Evolutionary conservation across 2,329 filamentous ascomycete genomes (phyloP), one percentile per base, ranked within the genome.

Genomic region (Paraphoma chrysanthemicola): DNA sequence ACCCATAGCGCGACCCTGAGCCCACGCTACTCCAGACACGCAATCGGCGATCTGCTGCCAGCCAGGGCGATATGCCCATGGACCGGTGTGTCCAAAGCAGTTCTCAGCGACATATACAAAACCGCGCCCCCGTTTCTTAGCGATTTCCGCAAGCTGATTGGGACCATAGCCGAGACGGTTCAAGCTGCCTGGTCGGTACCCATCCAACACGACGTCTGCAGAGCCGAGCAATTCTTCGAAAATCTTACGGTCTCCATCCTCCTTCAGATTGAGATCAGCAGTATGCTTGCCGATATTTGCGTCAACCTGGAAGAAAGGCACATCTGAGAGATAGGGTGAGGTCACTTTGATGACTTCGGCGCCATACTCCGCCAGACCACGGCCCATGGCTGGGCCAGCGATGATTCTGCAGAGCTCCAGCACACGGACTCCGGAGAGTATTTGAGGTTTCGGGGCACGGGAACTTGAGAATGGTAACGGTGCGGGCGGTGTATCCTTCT

Each of bases 331-430:
- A 44, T 85, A 79, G 0, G 87, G 84, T 7, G 86, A 86, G 2
- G 89, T 92, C 44, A 92, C 81, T 66, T 91, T 90, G 62, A 93
- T 81, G 0, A 93, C 89, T 51, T 88, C 85, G 7, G 90, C 90
- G 2, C 90, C 90, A 69, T 92, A 89, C 59, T 91, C 90, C n/a
- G 88, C 89, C 0, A 93, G 82, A 1, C 87, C 87, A 30, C 89
- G 85, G 3, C 86, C 86, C 62, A 92, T 87, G 4, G 88, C 86
- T n/a, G 90, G 90, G 0, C 89, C 90, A 3, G 90, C 90, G 60
- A 93, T 91, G 67, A 92, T 88, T 41, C 90, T 86, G 69, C 89
- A 90, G 30, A 93, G 78, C 69, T 93, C 90, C 5, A 93, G 82
- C 6, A 93, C 89, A 62, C 88, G 89, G 71, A 92, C 82, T 0